Conservation (phyloP, 495 filamentous ascomycete genomes). For the Tetracladium marchalianum region DNA sequence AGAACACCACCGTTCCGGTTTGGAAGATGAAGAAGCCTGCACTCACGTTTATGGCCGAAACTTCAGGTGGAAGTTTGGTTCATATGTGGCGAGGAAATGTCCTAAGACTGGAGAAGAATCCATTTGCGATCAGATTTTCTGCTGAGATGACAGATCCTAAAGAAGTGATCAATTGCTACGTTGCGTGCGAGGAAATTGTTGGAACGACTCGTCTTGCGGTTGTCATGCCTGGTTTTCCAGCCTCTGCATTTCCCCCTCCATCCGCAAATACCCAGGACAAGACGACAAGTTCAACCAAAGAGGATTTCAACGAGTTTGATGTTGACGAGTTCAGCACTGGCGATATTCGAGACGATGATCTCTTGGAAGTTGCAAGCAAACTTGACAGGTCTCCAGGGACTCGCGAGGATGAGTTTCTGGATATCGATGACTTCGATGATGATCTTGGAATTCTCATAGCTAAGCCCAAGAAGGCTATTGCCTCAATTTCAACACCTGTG, state of each 20-base stretch:
- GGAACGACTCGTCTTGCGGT: conserved; percentile 59
- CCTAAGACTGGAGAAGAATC: conserved; percentile 49
- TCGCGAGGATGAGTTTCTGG: conserved; percentile 25
- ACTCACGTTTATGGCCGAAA: conserved; percentile 67
- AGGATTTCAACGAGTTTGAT: conserved; percentile 14
- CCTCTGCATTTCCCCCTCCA: conserved; percentile 38
- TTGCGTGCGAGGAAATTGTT: conserved; percentile 85
- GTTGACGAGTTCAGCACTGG: conserved; percentile 46
- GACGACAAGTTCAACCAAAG: conserved; percentile 3
- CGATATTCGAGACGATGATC: conserved; percentile 45
- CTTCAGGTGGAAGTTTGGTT: conserved; percentile 60
- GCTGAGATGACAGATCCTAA: conserved; percentile 42
- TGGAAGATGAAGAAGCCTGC: conserved; percentile 56
- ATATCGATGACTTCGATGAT: conserved; percentile 36
- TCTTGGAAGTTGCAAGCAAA: conserved; percentile 29
- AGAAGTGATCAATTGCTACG: conserved; percentile 58
- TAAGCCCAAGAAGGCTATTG: conserved; percentile 13
- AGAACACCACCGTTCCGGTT: conserved; percentile 54
- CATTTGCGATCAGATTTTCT: conserved; percentile 49
- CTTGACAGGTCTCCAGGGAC: conserved; percentile 3
- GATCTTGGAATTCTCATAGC: conserved; percentile 4
- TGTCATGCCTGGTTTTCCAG: conserved; percentile 52
- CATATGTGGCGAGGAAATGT: conserved; percentile 73
- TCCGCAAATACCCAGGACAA: not conserved
- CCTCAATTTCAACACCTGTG: conserved; percentile 21